Percentiles rank a stretch among this genome's conserved stretches.
Conservation (phyloP, 306 rosid genomes). For the Quercus parvula region DNA sequence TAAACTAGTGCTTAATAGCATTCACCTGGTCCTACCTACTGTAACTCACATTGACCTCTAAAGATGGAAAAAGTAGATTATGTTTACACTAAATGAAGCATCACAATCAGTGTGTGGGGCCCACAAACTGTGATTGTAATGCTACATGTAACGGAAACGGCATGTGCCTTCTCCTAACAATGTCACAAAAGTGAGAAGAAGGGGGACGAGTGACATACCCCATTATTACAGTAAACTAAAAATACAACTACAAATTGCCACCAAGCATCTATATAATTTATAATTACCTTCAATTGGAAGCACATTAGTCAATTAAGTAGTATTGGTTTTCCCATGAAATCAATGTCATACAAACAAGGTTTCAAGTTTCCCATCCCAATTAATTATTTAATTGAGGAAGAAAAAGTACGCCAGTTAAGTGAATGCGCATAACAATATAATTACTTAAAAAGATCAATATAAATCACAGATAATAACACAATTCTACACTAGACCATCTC, state of each 20-base stretch:
- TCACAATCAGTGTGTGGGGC: too few species aligned
- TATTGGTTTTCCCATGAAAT: neutral
- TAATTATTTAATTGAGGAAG: neutral
- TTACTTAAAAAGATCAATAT: neutral
- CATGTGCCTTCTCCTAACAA: too few species aligned
- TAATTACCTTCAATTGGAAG: neutral
- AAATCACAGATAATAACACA: neutral
- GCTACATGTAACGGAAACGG: too few species aligned
- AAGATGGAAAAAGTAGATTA: too few species aligned
- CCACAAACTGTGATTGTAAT: too few species aligned
- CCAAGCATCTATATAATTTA: neutral
- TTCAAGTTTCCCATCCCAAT: neutral
- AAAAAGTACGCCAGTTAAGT: neutral
- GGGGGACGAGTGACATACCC: neutral
- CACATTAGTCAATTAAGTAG: neutral
- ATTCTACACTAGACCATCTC: neutral
- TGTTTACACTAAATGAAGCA: too few species aligned
- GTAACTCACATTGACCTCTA: constrained; percentile 1
- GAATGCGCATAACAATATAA: neutral
- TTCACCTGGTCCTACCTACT: constrained; percentile 3
- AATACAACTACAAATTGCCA: neutral
- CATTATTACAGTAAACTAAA: neutral
- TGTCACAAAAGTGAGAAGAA: too few species aligned
- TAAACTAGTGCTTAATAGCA: constrained; percentile 3
- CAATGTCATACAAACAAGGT: neutral